These are phyloP conservation scores for Apiotrichum sp. DNA, from an alignment of 1,284 basidiomycete species.

Conservation along the genomic window DNA sequence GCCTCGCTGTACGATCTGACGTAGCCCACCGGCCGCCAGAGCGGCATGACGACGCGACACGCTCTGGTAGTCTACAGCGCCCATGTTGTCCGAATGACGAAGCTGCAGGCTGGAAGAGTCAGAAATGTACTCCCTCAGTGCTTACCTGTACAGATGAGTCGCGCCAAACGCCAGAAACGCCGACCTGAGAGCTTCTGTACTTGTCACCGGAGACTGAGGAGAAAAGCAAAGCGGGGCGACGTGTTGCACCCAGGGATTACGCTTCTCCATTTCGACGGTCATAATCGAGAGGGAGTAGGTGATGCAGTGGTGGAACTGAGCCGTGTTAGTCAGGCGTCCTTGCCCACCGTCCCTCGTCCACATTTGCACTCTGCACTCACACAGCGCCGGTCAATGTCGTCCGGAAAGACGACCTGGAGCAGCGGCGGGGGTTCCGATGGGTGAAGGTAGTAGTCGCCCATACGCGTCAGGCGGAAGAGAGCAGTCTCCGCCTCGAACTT, in stretches of 20 bases:
- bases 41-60: background rate
- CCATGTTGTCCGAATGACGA: background rate
- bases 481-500: constrained; percentile 23
- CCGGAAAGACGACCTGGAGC: constrained; percentile 20
- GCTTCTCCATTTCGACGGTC: constrained; percentile 24
- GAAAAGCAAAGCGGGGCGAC: constrained; percentile 28
- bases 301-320: constrained; percentile 35
- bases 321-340: constrained; percentile 11
- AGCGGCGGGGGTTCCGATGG: constrained; percentile 27
- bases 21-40: background rate
- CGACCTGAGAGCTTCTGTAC: constrained; percentile 18
- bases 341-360: too few species aligned
- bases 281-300: constrained; percentile 35
- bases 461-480: constrained; percentile 25
- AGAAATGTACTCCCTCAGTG: too few species aligned
- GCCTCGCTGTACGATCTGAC: background rate
- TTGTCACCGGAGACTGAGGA: constrained; percentile 6
- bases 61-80: background rate
- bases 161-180: constrained; percentile 30
- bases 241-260: constrained; percentile 32
- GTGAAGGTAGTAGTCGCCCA: constrained; percentile 28
- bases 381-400: constrained; percentile 27
- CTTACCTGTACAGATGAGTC: constrained; percentile 13
- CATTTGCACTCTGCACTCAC: constrained; percentile 13
- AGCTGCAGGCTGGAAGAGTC: background rate